Evolutionary conservation across 768 basidiomycete species (phyloP), one percentile per base, ranked within the genome.

Genomic region (Naganishia antarctica): DNA sequence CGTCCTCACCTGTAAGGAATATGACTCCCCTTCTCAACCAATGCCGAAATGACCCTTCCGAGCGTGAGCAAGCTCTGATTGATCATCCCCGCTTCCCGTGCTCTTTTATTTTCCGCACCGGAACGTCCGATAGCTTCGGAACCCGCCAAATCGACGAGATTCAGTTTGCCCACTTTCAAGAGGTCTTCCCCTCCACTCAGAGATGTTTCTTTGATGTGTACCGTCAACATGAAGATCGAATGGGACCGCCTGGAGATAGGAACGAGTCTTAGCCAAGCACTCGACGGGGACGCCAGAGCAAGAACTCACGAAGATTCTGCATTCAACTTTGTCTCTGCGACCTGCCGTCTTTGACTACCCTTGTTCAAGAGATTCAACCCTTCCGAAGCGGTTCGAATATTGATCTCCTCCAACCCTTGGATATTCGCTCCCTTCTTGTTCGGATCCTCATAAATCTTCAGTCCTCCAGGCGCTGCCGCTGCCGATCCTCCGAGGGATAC

Each of bases 1-100:
- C n/a, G n/a, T n/a, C n/a, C n/a, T 63, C 68, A 89, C 90, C 92
- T 85, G 76, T 98, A 99, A 7, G 96, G 96, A 47, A 98, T 87
- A 74, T 98, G 96, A 31, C 86, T 82, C 0, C 89, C 86, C 69
- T 85, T 87, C 70, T 97, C 93, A 60, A 98, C 96, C 46, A 99
- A 83, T 11, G 90, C 90, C 68, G 93, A 96, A 70, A 99, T 98
- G 40, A 98, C 96, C 32, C 96, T 81, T 0, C 96, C 96, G 15
- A 99, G 85, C n/a, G 96, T 97, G 1, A 99, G 81, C 51, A 99
- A 81, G 72, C 90, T 93, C 78, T 96, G 91, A 72, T 98, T 99
- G 76, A 99, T 98, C 89, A 93, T 96, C 12, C 96, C 96, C 1
- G 96, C 96, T 74, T 99, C 96, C 68, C 91, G 83, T 13, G 96